Base-by-base conservation (phyloP, 306 rosid species). In the Fragaria vesca region DNA sequence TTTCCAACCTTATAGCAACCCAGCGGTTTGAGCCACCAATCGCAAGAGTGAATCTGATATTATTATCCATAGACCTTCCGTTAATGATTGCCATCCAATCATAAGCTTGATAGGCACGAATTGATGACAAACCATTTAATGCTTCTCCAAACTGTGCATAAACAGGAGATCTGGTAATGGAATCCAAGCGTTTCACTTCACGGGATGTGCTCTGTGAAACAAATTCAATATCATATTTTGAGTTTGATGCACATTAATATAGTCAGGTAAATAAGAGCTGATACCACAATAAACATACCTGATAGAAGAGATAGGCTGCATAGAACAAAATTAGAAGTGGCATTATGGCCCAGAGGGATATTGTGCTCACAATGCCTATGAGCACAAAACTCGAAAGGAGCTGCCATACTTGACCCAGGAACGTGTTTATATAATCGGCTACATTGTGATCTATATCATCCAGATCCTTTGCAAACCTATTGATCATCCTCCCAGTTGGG, bases 101-200 rank as follows among this genome's bases (percentile, higher is more conserved):
- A 83, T 89, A 90, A 4, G 94, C 94, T 81, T 91, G 88, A 80
- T 91, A 94, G 28, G 94, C 96, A 0, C 98, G 90, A 69, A 94
- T 90, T 76, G 88, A 84, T 40, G 94, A 81, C 73, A 91, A 84
- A 71, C 98, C 98, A 78, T 91, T 91, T 87, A 94, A 65, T 42
- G 96, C 84, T 90, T 94, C 98, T 55, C 97, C 98, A 77, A 94
- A 94, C 61, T 91, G 98, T 34, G 97, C 97, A 76, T 94, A 94
- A 81, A 91, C 85, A 40, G 98, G 98, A 66, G 98, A 94, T 79
- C 97, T 89, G 58, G 91, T 88, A 61, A 91, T 89, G 46, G 97
- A 90, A 82, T 89, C 93, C 94, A 94, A 69, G 72, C 96, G 97
- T 79, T 90, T 91, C 72, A 92, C 94, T 82, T 94, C 98, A 71